Percentiles rank a stretch among this genome's conserved stretches.
Conservation (phyloP, 2,329 filamentous ascomycete species). For the Chrysoporthe puriensis region DNA sequence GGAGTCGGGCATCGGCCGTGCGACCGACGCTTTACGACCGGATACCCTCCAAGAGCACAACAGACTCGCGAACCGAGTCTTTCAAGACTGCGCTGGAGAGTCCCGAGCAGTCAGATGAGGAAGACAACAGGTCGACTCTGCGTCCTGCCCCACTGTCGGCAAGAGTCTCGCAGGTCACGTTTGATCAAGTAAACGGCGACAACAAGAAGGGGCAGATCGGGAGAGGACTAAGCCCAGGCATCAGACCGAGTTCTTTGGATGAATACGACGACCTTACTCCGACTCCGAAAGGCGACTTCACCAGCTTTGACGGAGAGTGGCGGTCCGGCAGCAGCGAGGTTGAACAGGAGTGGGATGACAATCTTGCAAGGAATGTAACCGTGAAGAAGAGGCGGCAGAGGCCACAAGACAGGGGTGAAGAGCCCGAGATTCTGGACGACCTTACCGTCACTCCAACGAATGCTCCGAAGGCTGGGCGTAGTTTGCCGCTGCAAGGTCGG, state of each 20-base stretch:
- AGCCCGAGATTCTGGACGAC: constrained; percentile 51
- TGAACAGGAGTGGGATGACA: constrained; percentile 59
- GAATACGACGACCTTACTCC: constrained; percentile 46
- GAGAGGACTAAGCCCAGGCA: constrained; percentile 48
- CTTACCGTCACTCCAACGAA: constrained; percentile 53
- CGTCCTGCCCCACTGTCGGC: constrained; percentile 45
- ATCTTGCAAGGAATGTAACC: constrained; percentile 56
- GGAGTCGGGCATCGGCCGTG: constrained; percentile 46
- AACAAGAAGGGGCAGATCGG: constrained; percentile 39
- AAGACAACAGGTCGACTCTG: constrained; percentile 48
- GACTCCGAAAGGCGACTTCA: constrained; percentile 52
- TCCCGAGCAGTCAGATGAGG: constrained; percentile 65
- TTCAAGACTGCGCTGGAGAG: constrained; percentile 74
- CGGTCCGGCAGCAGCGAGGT: constrained; percentile 49
- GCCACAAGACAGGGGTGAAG: constrained; percentile 33
- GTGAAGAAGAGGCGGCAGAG: constrained; percentile 51
- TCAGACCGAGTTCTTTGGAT: constrained; percentile 46
- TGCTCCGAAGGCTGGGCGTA: constrained; percentile 54
- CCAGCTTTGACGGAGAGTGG: constrained; percentile 65
- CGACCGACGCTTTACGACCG: constrained; percentile 55
- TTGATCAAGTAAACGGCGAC: constrained; percentile 43
- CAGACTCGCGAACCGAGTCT: constrained; percentile 68
- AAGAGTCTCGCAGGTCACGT: constrained; percentile 49
- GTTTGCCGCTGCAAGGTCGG: constrained; percentile 50
- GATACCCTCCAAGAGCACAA: constrained; percentile 55